Percentiles rank a stretch among this genome's conserved stretches.
Conservation (phyloP, 2,329 filamentous ascomycete genomes). For the Lachnellula arida region DNA sequence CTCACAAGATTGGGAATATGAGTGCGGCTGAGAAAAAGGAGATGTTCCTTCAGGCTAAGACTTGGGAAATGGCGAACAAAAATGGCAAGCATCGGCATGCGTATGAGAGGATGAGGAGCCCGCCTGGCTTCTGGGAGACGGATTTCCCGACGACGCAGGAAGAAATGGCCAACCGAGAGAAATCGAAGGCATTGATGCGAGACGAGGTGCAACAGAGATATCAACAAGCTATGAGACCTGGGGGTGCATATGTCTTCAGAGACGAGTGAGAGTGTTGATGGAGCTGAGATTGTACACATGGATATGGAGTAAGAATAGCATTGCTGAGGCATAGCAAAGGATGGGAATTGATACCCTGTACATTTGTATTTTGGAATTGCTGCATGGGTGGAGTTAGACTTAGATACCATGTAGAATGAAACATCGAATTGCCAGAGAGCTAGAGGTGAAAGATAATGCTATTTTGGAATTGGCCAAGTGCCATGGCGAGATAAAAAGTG, state of each 20-base stretch:
- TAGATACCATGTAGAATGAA: not conserved
- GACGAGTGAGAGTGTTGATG: conserved; percentile 52
- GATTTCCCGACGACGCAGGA: conserved; percentile 92
- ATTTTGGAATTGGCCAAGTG: no score
- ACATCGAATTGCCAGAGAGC: conserved; percentile 10
- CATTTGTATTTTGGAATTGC: not conserved
- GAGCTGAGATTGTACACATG: not conserved
- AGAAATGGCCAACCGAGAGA: conserved; percentile 57
- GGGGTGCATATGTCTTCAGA: conserved; percentile 73
- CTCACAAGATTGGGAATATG: conserved; percentile 56
- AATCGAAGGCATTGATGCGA: conserved; percentile 59
- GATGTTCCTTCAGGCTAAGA: conserved; percentile 70
- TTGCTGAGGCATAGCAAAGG: not conserved
- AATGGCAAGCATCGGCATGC: conserved; percentile 74
- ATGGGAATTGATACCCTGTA: not conserved
- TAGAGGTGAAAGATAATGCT: no score
- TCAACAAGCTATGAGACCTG: conserved; percentile 72
- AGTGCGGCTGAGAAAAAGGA: conserved; percentile 56
- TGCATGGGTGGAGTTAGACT: not conserved
- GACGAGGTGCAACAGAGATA: conserved; percentile 67
- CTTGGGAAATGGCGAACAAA: conserved; percentile 65
- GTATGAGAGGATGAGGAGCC: conserved; percentile 65
- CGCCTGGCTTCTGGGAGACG: conserved; percentile 84
- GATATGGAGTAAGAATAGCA: not conserved
- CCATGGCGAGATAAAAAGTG: conserved; percentile 4